Base-by-base conservation (phyloP, 129 eudicot species). In the Cynara cardunculus region DNA sequence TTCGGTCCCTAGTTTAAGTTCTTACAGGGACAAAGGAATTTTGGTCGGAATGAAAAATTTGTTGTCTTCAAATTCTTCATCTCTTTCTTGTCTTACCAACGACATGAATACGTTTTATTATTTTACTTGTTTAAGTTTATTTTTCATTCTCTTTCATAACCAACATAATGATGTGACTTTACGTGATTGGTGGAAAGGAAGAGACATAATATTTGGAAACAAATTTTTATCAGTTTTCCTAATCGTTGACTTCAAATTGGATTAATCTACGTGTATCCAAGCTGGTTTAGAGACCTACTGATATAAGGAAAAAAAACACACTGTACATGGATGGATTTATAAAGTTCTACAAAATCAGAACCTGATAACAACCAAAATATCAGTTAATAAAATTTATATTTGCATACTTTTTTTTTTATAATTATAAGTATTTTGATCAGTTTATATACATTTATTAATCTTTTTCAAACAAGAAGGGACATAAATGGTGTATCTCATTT, bases 401-500 rank as follows among this genome's bases (percentile, higher is more conserved):
- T 28, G 3, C 3, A 28, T 28, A 28, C 3, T 3, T 28, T 28
- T 28, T 28, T 28, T 28, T 28, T 28, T 28, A 3, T 28, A 37
- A 37, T 9, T 8, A 2, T 37, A 37, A 9, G 46, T 37, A 37
- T 10, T 1, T 9, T 0, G 46, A 10, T 10, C 46, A 37, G 8
- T 13, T 37, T 37, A 46, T 46, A 1, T 2, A 1, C 3, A 46
- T 16, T 6, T 3, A 13, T 5, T 46, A 3, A 13, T 46, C 7
- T 13, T 16, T 46, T 16, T 46, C 19, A 12, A 0, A 3, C 19
- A 16, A 13, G 44, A 56, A 34, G 76, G 67, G 73, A 81, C 80
- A 34, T 35, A 80, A 69, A 83, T 81, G 64, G 78, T 25, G 46
- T 72, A 71, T 76, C 65, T 8, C 87, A 84, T 84, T 78, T 64